Conservation (phyloP, 2,329 filamentous ascomycete species). For the Coniochaeta sp. region DNA sequence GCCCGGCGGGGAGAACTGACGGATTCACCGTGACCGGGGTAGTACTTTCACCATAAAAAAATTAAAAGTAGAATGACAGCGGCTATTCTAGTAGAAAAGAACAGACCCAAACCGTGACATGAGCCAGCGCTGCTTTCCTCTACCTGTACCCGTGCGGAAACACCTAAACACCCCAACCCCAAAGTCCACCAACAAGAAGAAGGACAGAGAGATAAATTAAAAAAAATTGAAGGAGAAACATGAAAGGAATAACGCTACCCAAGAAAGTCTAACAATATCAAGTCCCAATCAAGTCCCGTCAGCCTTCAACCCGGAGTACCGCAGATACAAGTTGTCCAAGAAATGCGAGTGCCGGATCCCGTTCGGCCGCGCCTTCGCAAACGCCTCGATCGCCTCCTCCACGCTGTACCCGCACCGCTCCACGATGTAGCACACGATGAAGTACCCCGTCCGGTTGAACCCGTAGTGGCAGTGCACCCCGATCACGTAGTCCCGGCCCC, state of each 20-base stretch:
- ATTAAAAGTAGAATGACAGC: no score
- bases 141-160: neutral
- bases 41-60: no score
- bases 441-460: constrained; percentile 89
- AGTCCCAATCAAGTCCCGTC: neutral
- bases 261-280: no score
- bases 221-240: no score
- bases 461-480: constrained; percentile 95
- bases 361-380: constrained; percentile 64
- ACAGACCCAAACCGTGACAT: neutral
- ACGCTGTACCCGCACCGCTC: constrained; percentile 67
- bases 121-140: neutral
- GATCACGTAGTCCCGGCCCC: constrained; percentile 44
- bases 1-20: constrained; percentile 44
- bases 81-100: no score
- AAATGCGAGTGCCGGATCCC: constrained; percentile 91
- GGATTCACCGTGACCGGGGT: neutral
- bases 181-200: neutral
- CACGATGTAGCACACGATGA: constrained; percentile 85
- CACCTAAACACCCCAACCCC: neutral
- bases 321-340: constrained; percentile 71
- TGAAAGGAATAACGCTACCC: no score
- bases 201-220: no score
- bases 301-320: constrained; percentile 49
- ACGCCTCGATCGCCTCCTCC: constrained; percentile 71